Evolutionary conservation across 2,329 filamentous ascomycete genomes (phyloP).

Genomic region (Botrytis hyacinthi): DNA sequence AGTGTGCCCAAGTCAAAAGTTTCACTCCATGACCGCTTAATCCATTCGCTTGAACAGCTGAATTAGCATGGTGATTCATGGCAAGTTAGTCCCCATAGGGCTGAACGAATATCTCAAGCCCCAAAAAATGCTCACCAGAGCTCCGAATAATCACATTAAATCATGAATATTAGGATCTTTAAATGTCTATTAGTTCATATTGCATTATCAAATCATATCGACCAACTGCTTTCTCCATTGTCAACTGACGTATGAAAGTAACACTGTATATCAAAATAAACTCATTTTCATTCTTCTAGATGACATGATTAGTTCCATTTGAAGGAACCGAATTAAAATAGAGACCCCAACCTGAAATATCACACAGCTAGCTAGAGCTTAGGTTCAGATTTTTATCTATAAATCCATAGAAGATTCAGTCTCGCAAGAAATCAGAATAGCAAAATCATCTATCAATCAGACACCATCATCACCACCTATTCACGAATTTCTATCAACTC

Average conservation of each 20-base stretch:
- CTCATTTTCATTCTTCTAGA: background rate
- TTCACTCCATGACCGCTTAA: background rate
- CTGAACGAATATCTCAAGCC: background rate
- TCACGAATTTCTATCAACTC: background rate
- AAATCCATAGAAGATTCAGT: too few relatives aligned
- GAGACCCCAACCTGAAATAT: background rate
- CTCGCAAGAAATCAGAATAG: too few relatives aligned
- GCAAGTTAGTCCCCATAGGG: background rate
- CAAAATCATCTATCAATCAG: too few relatives aligned
- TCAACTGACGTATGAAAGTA: background rate
- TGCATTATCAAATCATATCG: background rate
- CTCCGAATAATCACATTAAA: background rate
- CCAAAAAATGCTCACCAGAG: background rate
- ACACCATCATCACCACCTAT: too few relatives aligned
- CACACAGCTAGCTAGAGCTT: too few relatives aligned
- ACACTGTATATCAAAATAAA: background rate
- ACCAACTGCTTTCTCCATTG: accelerated
- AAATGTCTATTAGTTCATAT: too few relatives aligned
- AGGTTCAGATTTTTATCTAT: too few relatives aligned
- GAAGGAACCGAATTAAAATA: background rate
- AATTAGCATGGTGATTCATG: background rate
- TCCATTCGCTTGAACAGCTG: background rate
- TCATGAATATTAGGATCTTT: background rate
- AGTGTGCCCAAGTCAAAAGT: background rate
- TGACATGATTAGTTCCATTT: background rate